Evolutionary conservation across 805 yeast species (phyloP).

Genomic region (Candida oleophila): DNA sequence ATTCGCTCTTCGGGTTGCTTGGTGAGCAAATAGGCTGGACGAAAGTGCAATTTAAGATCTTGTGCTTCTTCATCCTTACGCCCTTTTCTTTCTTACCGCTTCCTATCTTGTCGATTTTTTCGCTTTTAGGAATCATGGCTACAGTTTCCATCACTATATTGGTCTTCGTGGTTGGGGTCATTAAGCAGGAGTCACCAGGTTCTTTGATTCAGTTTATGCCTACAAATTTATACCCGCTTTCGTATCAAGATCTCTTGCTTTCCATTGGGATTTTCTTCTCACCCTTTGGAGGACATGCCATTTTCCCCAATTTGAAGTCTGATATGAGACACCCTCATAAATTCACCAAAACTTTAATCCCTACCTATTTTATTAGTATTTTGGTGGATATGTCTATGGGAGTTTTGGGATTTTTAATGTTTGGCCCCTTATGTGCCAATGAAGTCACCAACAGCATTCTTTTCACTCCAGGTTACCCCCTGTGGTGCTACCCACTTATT

Average conservation of each 20-base stretch:
- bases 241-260: slow-evolving; percentile 50
- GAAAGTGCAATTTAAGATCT: slow-evolving; percentile 53
- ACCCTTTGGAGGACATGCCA: slow-evolving; percentile 84
- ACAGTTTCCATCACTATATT: slow-evolving; percentile 63
- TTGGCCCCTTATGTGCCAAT: slow-evolving; percentile 48
- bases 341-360: slow-evolving; percentile 50
- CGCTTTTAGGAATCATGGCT: slow-evolving; percentile 68
- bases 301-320: slow-evolving; percentile 72
- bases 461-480: slow-evolving; percentile 47
- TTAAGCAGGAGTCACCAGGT: slow-evolving; percentile 66
- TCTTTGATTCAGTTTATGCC: slow-evolving; percentile 64
- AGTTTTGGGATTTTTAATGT: slow-evolving; percentile 62
- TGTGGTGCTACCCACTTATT: slow-evolving; percentile 47
- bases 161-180: slow-evolving; percentile 62
- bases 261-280: slow-evolving; percentile 68
- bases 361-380: slow-evolving; percentile 61
- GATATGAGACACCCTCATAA: slow-evolving; percentile 73
- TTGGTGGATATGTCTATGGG: slow-evolving; percentile 65
- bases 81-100: slow-evolving; percentile 83
- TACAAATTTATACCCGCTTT: slow-evolving; percentile 65
- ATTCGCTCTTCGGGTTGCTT: slow-evolving; percentile 69
- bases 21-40: slow-evolving; percentile 36
- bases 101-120: slow-evolving; percentile 65
- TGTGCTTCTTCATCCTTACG: slow-evolving; percentile 69
- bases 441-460: slow-evolving; percentile 53